phyloP scores from a whole-genome alignment of 176 grass and related monocot species.

The Hordeum marinum region DNA sequence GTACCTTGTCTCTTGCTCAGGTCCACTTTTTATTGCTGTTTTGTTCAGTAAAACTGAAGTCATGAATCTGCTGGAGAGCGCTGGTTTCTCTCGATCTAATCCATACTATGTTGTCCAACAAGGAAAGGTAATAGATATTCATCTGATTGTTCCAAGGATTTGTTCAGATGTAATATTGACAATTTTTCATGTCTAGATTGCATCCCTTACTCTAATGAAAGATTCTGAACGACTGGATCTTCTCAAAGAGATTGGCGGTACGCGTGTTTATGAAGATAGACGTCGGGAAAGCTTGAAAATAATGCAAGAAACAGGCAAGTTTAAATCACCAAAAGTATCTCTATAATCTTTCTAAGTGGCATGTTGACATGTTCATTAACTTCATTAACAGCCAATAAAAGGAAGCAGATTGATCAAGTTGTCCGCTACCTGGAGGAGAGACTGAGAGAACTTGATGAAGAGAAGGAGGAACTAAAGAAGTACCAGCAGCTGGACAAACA shows the following conservation, averaged over 20 bases:
- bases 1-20: slow-evolving; percentile 13
- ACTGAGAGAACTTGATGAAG: slow-evolving; percentile 90
- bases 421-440: slow-evolving; percentile 88
- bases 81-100: slow-evolving; percentile 98
- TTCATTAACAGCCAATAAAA: slow-evolving; percentile 76
- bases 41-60: slow-evolving; percentile 94
- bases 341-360: not conserved
- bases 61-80: slow-evolving; percentile 99
- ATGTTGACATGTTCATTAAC: not conserved
- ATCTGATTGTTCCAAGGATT: slow-evolving; percentile 7
- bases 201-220: slow-evolving; percentile 98
- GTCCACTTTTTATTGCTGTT: slow-evolving; percentile 9
- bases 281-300: slow-evolving; percentile 97
- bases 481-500: slow-evolving; percentile 99
- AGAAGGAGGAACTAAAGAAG: slow-evolving; percentile 96
- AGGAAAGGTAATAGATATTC: slow-evolving; percentile 63
- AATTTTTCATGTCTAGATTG: slow-evolving; percentile 57
- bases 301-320: slow-evolving; percentile 93
- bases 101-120: slow-evolving; percentile 99
- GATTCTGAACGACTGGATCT: slow-evolving; percentile 96
- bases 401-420: slow-evolving; percentile 99
- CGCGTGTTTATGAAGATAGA: slow-evolving; percentile 92
- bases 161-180: slow-evolving; percentile 10
- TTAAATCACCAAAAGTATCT: slow-evolving; percentile 3
- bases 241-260: slow-evolving; percentile 98